Percentiles rank a stretch among this genome's conserved stretches.
phyloP scores from a whole-genome alignment of 495 filamentous ascomycete species.

The Aspergillus avenaceus region DNA sequence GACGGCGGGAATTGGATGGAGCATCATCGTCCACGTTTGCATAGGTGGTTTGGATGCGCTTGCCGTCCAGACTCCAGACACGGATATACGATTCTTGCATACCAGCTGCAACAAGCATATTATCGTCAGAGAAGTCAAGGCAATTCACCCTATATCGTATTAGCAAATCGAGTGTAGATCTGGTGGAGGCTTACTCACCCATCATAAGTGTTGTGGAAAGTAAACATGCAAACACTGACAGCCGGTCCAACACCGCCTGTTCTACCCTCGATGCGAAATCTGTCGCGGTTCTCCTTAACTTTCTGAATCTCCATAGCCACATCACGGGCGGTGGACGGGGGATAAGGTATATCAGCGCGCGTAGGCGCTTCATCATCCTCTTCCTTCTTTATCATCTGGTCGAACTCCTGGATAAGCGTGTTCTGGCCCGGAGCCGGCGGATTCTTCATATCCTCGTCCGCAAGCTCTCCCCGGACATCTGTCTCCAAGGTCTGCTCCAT shows the following conservation, averaged over 20 bases:
- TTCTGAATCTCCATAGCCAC: conserved; percentile 91
- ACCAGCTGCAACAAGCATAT: conserved; percentile 76
- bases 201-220: conserved; percentile 92
- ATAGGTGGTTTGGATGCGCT: conserved; percentile 49
- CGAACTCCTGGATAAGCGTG: conserved; percentile 71
- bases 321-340: conserved; percentile 79
- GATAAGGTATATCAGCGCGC: conserved; percentile 74
- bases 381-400: conserved; percentile 85
- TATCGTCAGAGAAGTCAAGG: conserved; percentile 89
- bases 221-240: conserved; percentile 90
- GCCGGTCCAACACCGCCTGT: conserved; percentile 76
- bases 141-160: conserved; percentile 66
- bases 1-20: conserved; percentile 65
- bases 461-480: conserved; percentile 79
- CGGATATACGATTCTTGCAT: conserved; percentile 93
- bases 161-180: conserved; percentile 13
- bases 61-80: conserved; percentile 83
- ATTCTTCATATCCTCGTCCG: conserved; percentile 69
- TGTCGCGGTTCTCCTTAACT: conserved; percentile 88
- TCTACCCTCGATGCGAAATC: conserved; percentile 75
- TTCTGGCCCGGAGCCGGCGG: conserved; percentile 62
- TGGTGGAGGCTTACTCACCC: conserved; percentile 46
- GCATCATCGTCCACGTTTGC: conserved; percentile 37
- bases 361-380: conserved; percentile 78
- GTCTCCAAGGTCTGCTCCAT: conserved; percentile 73